Evolutionary conservation across 768 basidiomycete genomes (phyloP).

Genomic region (Leccinum subgranulosum): DNA sequence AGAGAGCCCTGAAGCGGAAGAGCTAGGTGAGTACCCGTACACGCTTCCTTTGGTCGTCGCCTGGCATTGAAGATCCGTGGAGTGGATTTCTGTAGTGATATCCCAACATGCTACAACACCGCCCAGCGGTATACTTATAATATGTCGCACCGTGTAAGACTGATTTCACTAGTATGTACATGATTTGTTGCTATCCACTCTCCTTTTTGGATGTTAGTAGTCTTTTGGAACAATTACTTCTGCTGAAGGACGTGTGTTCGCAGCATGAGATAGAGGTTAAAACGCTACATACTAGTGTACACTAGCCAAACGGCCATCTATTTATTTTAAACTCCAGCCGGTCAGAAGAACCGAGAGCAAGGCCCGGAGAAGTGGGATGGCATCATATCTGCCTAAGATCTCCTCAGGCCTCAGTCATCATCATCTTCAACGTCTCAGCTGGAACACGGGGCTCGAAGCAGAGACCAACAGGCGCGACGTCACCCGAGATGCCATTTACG

Average conservation of each 20-base stretch:
- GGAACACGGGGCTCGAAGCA: constrained; percentile 45
- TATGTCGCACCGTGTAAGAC: background rate
- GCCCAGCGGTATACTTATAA: background rate
- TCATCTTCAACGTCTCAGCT: constrained; percentile 3
- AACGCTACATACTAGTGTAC: background rate
- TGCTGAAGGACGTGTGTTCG: background rate
- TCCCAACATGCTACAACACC: background rate
- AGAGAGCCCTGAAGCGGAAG: constrained; percentile 34
- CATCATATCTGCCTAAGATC: background rate
- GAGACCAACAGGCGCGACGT: constrained; percentile 47
- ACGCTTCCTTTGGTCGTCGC: background rate
- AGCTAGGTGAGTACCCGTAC: constrained; percentile 4
- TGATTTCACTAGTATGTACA: background rate
- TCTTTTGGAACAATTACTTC: background rate
- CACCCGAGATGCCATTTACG: constrained; percentile 20
- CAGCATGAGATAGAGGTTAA: background rate
- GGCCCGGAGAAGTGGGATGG: background rate
- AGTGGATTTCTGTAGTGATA: background rate
- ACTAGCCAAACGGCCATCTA: background rate
- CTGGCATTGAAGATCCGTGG: background rate
- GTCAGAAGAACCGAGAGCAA: background rate
- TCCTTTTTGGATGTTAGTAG: background rate
- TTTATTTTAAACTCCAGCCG: background rate
- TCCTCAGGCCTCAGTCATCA: background rate
- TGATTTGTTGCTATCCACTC: background rate